A percentile compares a stretch with the other conserved stretches of the same genome.
phyloP scores from a whole-genome alignment of 225 moss, liverwort and hornwort genomes.

The Anthoceros angustus region DNA sequence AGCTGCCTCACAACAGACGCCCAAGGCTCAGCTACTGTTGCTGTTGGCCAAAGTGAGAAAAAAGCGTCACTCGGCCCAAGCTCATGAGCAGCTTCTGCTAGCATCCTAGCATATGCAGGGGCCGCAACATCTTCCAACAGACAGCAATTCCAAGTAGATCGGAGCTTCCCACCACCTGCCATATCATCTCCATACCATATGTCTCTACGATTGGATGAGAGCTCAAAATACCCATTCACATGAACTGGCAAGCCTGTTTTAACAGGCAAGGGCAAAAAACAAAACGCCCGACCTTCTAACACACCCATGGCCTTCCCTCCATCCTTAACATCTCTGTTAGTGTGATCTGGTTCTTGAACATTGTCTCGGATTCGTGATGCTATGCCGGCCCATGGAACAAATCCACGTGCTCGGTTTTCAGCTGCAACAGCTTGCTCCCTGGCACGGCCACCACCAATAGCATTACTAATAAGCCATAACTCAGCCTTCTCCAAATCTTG shows the following conservation, averaged over 20 bases:
- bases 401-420: constrained; percentile 59
- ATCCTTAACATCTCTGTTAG: constrained; percentile 7
- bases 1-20: constrained; percentile 38
- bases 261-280: constrained; percentile 75
- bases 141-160: constrained; percentile 71
- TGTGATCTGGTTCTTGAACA: constrained; percentile 11
- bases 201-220: constrained; percentile 72
- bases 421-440: constrained; percentile 51
- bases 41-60: constrained; percentile 55
- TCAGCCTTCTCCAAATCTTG: constrained; percentile 30
- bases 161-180: constrained; percentile 66
- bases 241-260: constrained; percentile 72
- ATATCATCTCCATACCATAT: constrained; percentile 95
- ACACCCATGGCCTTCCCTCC: constrained; percentile 17
- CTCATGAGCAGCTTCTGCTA: constrained; percentile 46
- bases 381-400: constrained; percentile 80
- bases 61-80: constrained; percentile 40
- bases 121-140: constrained; percentile 80
- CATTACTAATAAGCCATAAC: constrained; percentile 64
- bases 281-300: constrained; percentile 73
- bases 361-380: constrained; percentile 42
- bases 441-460: constrained; percentile 63
- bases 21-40: constrained; percentile 60
- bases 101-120: constrained; percentile 69
- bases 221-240: constrained; percentile 87